Evolutionary conservation across 805 yeast species (phyloP).

Genomic region (Debaryomyces castellii): DNA sequence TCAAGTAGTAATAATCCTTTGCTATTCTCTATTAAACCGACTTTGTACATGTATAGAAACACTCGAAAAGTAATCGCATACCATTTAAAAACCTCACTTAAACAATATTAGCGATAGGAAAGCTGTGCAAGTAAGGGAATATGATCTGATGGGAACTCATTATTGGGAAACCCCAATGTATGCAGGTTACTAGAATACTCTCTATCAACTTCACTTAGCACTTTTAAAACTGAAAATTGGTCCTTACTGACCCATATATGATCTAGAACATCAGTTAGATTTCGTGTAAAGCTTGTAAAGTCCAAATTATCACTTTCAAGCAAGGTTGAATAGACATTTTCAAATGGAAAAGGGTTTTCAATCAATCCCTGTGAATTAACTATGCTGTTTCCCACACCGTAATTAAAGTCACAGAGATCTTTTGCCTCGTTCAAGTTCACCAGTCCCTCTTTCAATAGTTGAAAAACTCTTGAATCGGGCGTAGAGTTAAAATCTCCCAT

Average conservation of each 20-base stretch:
- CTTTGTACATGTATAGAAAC: too few relatives aligned
- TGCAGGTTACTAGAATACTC: constrained; percentile 59
- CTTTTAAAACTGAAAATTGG: constrained; percentile 76
- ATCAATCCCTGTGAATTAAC: constrained; percentile 86
- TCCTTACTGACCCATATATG: constrained; percentile 92
- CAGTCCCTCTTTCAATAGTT: constrained; percentile 77
- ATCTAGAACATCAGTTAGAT: constrained; percentile 90
- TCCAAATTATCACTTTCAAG: constrained; percentile 77
- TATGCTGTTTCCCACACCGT: constrained; percentile 83
- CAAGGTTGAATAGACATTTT: constrained; percentile 69
- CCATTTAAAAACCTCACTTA: constrained; percentile 45
- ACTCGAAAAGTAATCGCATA: too few relatives aligned
- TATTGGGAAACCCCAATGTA: constrained; percentile 90
- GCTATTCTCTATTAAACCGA: too few relatives aligned
- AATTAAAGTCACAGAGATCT: constrained; percentile 21
- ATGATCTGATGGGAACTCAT: constrained; percentile 93
- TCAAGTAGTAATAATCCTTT: neutral
- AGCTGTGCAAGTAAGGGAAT: constrained; percentile 81
- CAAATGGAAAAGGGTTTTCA: constrained; percentile 69
- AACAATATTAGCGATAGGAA: constrained; percentile 42
- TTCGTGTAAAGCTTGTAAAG: constrained; percentile 91
- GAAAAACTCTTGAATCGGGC: constrained; percentile 85
- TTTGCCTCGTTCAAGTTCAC: constrained; percentile 79
- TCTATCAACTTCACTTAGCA: constrained; percentile 80
- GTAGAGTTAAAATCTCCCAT: constrained; percentile 97